Evolutionary conservation across 176 grass and related monocot genomes (phyloP).

Genomic region (Rhynchospora breviuscula): DNA sequence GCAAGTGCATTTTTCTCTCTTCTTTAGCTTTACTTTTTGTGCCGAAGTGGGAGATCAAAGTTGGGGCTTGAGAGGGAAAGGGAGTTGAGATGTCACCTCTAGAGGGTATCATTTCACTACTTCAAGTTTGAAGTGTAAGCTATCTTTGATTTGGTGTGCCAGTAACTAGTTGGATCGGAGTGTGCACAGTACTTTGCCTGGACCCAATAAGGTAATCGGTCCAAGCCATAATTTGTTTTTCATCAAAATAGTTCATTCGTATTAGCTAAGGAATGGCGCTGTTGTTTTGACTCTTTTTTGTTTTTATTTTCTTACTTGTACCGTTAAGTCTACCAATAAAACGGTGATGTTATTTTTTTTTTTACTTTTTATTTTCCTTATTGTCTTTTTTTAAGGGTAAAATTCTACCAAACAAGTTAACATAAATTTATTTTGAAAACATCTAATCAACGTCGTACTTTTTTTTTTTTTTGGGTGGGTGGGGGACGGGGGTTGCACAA

Average conservation of each 20-base stretch:
- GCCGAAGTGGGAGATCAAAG: constrained; percentile 14
- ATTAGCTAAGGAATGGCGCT: background rate
- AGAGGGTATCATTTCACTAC: constrained; percentile 8
- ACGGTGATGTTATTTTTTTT: no score
- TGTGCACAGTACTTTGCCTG: background rate
- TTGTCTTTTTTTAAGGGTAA: no score
- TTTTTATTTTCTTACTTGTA: background rate
- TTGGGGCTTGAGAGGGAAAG: constrained; percentile 28
- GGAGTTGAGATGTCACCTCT: constrained; percentile 31
- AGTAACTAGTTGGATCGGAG: constrained; percentile 2
- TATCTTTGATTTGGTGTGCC: constrained; percentile 27
- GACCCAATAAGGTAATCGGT: background rate
- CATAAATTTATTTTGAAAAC: background rate
- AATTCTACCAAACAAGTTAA: background rate
- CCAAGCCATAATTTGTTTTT: background rate
- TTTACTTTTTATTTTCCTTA: no score
- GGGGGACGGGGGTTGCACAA: no score
- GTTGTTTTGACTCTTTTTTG: background rate
- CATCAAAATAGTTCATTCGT: background rate
- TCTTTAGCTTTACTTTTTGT: constrained; percentile 14
- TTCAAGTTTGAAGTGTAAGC: constrained; percentile 39
- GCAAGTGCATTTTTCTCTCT: constrained; percentile 32
- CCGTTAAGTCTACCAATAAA: background rate
- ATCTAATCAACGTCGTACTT: background rate
- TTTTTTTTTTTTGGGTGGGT: no score